Conservation (phyloP, 2,329 filamentous ascomycete species). For the Cladosporium sp. region DNA sequence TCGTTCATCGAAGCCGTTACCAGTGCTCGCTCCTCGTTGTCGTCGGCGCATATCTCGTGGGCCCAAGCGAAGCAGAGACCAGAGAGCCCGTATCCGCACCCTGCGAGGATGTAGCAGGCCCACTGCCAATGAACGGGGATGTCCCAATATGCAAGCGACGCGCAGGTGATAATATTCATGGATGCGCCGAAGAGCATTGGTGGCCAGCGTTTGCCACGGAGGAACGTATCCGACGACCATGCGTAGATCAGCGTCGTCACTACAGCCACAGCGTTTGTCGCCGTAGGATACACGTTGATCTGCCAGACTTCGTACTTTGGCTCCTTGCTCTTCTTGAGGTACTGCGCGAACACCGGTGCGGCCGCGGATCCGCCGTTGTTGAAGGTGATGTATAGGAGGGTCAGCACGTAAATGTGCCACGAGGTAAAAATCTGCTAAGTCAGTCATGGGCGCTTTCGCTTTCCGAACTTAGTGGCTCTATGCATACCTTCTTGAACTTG, state of each 20-base stretch:
- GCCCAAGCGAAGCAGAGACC: conserved; percentile 43
- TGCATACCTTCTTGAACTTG: conserved; percentile 40
- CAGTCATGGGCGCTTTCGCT: background rate
- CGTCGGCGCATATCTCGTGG: conserved; percentile 52
- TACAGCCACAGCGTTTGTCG: conserved; percentile 55
- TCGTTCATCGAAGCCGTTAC: conserved; percentile 63
- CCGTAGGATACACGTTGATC: conserved; percentile 58
- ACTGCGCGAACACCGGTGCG: conserved; percentile 59
- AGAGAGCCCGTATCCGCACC: conserved; percentile 33
- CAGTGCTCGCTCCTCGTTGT: conserved; percentile 64
- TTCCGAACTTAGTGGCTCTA: background rate
- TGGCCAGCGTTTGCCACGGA: conserved; percentile 52
- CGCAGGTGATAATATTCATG: conserved; percentile 46
- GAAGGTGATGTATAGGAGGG: conserved; percentile 61
- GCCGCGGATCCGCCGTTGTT: conserved; percentile 57
- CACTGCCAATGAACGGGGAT: conserved; percentile 35
- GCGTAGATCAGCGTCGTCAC: conserved; percentile 63
- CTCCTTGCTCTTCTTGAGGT: conserved; percentile 35
- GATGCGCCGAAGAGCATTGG: conserved; percentile 59
- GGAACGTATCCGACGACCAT: conserved; percentile 64
- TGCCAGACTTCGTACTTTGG: conserved; percentile 51
- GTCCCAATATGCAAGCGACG: conserved; percentile 51
- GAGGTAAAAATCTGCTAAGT: conserved; percentile 55
- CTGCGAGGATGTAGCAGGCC: conserved; percentile 36
- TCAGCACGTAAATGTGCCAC: conserved; percentile 65